Evolutionary conservation across 164 flowering plant species (phyloP).

Genomic region (Santalum album): DNA sequence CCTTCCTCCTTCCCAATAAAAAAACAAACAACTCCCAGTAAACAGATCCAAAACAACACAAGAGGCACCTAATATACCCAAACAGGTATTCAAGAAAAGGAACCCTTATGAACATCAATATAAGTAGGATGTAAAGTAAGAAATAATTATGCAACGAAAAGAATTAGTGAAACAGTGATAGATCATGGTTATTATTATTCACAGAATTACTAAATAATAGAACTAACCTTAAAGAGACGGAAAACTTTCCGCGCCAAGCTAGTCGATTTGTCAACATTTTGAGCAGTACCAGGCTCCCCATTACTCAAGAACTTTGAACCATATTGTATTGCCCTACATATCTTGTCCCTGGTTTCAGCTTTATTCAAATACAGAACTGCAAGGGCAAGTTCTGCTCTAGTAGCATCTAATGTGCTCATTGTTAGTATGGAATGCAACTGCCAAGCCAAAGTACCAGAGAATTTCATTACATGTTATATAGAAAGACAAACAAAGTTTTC

Average conservation of each 20-base stretch:
- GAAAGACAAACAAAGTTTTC: too few species aligned
- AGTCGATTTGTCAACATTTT: constrained; percentile 89
- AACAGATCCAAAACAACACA: background rate
- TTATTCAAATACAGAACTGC: constrained; percentile 80
- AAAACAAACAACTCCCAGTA: too few species aligned
- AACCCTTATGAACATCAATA: too few species aligned
- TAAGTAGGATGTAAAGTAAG: background rate
- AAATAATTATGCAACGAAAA: background rate
- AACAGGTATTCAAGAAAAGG: too few species aligned
- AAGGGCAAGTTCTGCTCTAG: constrained; percentile 90
- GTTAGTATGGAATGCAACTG: constrained; percentile 16
- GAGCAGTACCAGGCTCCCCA: constrained; percentile 95
- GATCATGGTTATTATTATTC: background rate
- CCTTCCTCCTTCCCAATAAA: too few species aligned
- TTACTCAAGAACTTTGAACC: constrained; percentile 93
- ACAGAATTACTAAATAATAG: background rate
- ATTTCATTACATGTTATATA: too few species aligned
- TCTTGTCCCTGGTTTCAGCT: constrained; percentile 99
- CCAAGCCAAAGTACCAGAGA: too few species aligned
- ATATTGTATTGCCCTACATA: constrained; percentile 96
- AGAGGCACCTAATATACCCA: too few species aligned
- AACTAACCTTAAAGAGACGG: constrained; percentile 88
- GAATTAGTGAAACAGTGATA: background rate
- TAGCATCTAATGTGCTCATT: constrained; percentile 74
- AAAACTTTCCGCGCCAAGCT: constrained; percentile 96